Evolutionary conservation across 164 flowering plant genomes (phyloP).

Genomic region (Litsea cubeba): DNA sequence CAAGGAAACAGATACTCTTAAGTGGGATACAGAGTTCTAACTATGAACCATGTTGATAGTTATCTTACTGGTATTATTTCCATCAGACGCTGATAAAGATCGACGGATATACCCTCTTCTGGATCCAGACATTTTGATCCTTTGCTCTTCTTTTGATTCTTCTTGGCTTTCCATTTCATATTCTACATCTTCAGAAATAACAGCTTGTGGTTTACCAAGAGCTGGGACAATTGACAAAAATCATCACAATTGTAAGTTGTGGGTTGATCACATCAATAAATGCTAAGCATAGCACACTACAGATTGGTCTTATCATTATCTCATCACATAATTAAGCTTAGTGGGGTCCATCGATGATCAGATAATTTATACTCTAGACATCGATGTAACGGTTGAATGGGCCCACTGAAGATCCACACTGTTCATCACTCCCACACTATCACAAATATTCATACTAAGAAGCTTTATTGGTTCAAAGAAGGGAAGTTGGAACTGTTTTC

Average conservation of each 20-base stretch:
- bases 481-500: too few relatives aligned
- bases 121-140: slow-evolving; percentile 19
- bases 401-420: too few relatives aligned
- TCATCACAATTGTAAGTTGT: background rate
- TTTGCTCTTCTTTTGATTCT: slow-evolving; percentile 17
- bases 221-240: slow-evolving; percentile 16
- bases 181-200: slow-evolving; percentile 30
- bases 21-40: background rate
- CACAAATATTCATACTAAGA: too few relatives aligned
- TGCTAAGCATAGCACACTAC: too few relatives aligned
- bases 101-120: slow-evolving; percentile 19
- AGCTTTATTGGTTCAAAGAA: too few relatives aligned
- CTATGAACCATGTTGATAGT: background rate
- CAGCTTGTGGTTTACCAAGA: slow-evolving; percentile 31
- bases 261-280: too few relatives aligned
- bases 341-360: too few relatives aligned
- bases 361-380: too few relatives aligned
- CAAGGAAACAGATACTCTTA: background rate
- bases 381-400: too few relatives aligned
- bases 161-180: slow-evolving; percentile 18
- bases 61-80: slow-evolving; percentile 51
- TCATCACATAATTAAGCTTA: too few relatives aligned
- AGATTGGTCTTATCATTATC: too few relatives aligned
- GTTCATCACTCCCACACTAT: too few relatives aligned
- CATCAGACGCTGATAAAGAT: slow-evolving; percentile 39